Evolutionary conservation across 75 land plant genomes (phyloP), one percentile per base, ranked within the genome.

Genomic region (Cunninghamia lanceolata): DNA sequence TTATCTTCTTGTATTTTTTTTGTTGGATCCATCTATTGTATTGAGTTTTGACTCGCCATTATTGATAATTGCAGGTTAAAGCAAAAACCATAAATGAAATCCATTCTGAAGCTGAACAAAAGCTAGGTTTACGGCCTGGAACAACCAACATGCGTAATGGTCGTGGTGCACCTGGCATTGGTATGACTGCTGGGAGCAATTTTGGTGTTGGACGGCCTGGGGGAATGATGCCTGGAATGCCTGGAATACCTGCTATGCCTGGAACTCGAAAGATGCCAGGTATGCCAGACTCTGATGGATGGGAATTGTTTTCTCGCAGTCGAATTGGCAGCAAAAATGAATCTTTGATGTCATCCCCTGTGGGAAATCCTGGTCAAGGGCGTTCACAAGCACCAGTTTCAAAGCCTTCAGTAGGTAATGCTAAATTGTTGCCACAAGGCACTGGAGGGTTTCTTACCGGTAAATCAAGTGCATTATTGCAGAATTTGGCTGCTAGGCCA

Each of bases 1-100:
- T 40, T 21, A 3, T 40, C 47, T 28, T 79, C 3, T 73, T 39
- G 19, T 40, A 17, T 15, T 45, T 2, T n/a, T 10, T 9, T 84
- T 30, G 15, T 13, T 40, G 42, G 38, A 35, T 43, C 36, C 17
- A 30, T 28, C 39, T 46, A 19, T 50, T 14, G 8, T 47, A 32
- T 32, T n/a, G 86, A 86, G 45, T 38, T 59, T 47, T 38, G 63
- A 50, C 43, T 83, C 6, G 32, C 21, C 9, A 34, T 34, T 8
- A 30, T 21, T 77, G n/a, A 32, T 73, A 32, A 74, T 73, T 87
- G 39, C 91, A 96, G 97, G 90, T 97, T 34, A 96, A 94, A 89
- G 98, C 98, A 2, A 97, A 97, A 86, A 96, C 96, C 16, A 94
- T 96, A 81, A 89, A 92, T 89, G 95, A 97, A 88, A 97, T 95